These are phyloP conservation scores for Pseudogymnoascus sp. DNA, from an alignment of 2,329 filamentous ascomycete species.

Conservation along the genomic window DNA sequence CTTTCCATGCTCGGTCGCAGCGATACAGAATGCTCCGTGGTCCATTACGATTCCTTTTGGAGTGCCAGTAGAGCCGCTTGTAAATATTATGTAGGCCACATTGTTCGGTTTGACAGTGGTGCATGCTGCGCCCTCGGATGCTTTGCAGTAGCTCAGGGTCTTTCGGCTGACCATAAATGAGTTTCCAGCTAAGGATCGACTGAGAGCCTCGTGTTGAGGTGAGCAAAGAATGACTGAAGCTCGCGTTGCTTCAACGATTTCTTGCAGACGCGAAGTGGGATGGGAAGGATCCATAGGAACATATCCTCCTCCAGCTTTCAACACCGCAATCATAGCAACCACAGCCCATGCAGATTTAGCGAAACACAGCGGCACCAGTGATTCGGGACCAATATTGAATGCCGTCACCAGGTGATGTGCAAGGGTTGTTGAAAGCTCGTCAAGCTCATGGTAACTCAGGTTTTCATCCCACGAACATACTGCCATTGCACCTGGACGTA, in stretches of 20 bases:
- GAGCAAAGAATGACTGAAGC: background rate
- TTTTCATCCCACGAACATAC: constrained; percentile 18
- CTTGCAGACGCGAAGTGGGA: constrained; percentile 22
- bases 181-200: background rate
- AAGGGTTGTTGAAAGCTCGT: constrained; percentile 17
- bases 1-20: constrained; percentile 16
- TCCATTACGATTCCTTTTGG: constrained; percentile 41
- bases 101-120: constrained; percentile 1
- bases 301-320: constrained; percentile 27
- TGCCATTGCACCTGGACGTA: constrained; percentile 9
- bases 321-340: constrained; percentile 24
- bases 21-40: constrained; percentile 18
- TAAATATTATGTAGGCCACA: constrained; percentile 19
- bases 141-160: background rate
- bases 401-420: constrained; percentile 14
- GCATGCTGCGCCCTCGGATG: no score
- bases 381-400: constrained; percentile 7
- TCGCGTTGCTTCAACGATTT: background rate
- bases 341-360: constrained; percentile 26
- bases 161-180: background rate
- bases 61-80: constrained; percentile 43
- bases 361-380: constrained; percentile 24
- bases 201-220: background rate
- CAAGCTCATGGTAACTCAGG: constrained; percentile 21
- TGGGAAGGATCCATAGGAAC: constrained; percentile 27